Base-by-base conservation (phyloP, 305 asterid genomes). In the Rubia occidens region DNA sequence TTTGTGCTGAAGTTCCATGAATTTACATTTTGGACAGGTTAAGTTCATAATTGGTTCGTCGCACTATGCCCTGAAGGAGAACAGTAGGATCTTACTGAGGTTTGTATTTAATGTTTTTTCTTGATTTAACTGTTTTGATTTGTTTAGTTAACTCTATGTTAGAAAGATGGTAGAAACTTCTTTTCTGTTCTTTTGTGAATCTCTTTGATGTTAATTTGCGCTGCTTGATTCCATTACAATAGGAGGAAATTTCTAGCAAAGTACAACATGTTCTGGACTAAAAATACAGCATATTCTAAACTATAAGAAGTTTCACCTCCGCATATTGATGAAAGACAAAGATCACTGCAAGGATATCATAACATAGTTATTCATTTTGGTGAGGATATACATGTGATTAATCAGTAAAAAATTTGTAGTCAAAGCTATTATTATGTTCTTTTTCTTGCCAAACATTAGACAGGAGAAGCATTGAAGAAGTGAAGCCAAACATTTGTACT, bases 301-400 rank as follows among this genome's bases (percentile, higher is more conserved):
- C 39, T 35, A 0, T 35, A 35, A 35, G 39, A 35, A 35, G 39
- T 6, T 0, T 35, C 39, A 35, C 6, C 39, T 35, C 6, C 39
- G 39, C 39, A 6, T 3, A 35, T 35, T 3, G 6, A 35, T 35
- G 39, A 35, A 3, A 35, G 39, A 35, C 39, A 35, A 35, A 3
- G 39, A 35, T 35, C 5, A 6, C 6, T 56, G 68, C 78, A 11
- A 75, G 97, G 80, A 81, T 90, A 88, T 78, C 90, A 97, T 17
- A 84, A 88, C 68, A 54, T 85, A n/a, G 60, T 84, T 74, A 65
- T 93, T 75, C 96, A 82, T 82, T 85, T 83, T 72, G 98, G 98
- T 90, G 81, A 83, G 91, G 35, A 29, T 29, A 29, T 29, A 0
- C 3, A 29, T 1, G 39, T 35, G 39, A 35, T 35, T 35, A 35